Percentiles rank a stretch among this genome's conserved stretches.
phyloP scores from a whole-genome alignment of 495 filamentous ascomycete genomes.

The Hypoxylon subgilvum region DNA sequence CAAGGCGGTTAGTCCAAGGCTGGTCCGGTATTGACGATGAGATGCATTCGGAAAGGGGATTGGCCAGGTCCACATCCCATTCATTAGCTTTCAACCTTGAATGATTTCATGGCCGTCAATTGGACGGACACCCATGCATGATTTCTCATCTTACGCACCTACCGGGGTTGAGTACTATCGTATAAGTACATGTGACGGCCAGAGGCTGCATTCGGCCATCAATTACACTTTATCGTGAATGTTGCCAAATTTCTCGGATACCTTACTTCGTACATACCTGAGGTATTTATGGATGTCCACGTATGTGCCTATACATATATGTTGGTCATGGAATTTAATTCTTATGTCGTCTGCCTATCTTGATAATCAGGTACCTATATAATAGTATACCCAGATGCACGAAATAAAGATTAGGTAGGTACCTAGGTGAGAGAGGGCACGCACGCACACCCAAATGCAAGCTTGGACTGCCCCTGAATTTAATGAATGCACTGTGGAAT shows the following conservation, averaged over 20 bases:
- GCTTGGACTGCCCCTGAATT: constrained; percentile 35
- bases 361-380: constrained; percentile 20
- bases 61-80: constrained; percentile 18
- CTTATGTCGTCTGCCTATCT: constrained; percentile 10
- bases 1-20: neutral
- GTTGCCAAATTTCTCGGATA: too few relatives aligned
- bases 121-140: constrained; percentile 20
- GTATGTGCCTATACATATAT: neutral
- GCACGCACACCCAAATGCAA: neutral
- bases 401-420: neutral
- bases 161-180: constrained; percentile 23
- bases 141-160: constrained; percentile 35
- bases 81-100: constrained; percentile 27
- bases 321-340: too few relatives aligned
- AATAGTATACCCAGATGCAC: too few relatives aligned
- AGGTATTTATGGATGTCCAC: neutral
- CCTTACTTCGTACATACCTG: neutral
- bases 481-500: constrained; percentile 32
- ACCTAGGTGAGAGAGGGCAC: too few relatives aligned
- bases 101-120: constrained; percentile 4
- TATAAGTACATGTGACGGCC: neutral
- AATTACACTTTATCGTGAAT: neutral
- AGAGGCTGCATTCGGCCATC: constrained; percentile 2
- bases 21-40: constrained; percentile 17
- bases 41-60: constrained; percentile 37